Evolutionary conservation across 345 rosid species (phyloP), one percentile per base, ranked within the genome.

Genomic region (Alliaria petiolata): DNA sequence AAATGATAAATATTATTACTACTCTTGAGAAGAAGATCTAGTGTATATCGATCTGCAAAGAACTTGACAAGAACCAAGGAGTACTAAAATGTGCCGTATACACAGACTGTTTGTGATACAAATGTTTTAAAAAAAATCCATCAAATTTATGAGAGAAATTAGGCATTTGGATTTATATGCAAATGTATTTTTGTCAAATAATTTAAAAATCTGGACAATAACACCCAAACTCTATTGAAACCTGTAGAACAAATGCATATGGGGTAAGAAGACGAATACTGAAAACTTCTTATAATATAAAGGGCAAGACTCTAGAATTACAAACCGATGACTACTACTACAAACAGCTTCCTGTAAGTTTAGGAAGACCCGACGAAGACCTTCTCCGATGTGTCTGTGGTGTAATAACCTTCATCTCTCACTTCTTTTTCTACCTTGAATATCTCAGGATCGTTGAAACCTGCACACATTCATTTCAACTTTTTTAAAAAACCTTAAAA

Each of bases 381-480:
- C 45, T 66, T 66, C 68, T 59, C 73, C 3, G 46, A 11, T 66
- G 58, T 40, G 72, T 66, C 49, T 74, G n/a, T n/a, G n/a, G 67
- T 39, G 34, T 49, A 74, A 20, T 50, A 66, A 26, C 28, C 68
- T 44, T 84, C 84, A 17, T 78, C 87, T 20, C 73, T 77, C 36
- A 50, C 59, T 36, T 74, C 84, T 67, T 82, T 86, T 62, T 58
- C 70, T 59, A 76, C 67, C 47, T 63, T 73, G 73, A 89, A 86
- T 76, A 93, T 86, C 82, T 93, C 96, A 40, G 33, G 22, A 67
- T 91, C 98, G 74, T 81, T 78, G 65, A 93, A 93, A 16, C 92
- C 96, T 91, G 88, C n/a, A n/a, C n/a, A 79, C 3, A 63, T 50
- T 20, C 50, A 56, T 56, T 28, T 16, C 30, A 8, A 38, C 25